These are phyloP conservation scores for Geosmithia putterillii DNA, from an alignment of 2,329 filamentous ascomycete species.

Conservation along the genomic window DNA sequence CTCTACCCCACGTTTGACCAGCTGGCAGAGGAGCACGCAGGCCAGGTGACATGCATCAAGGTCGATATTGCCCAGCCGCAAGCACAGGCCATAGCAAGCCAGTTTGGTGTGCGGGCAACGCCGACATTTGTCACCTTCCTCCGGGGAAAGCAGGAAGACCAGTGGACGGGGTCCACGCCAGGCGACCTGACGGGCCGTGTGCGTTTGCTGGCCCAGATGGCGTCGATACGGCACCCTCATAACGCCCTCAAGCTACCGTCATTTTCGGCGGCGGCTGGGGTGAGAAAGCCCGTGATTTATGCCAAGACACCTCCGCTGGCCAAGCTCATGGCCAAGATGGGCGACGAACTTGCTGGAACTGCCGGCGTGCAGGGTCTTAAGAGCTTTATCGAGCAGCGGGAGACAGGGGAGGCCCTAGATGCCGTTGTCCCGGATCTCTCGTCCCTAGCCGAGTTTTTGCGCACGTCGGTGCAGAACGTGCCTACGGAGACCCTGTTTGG, in stretches of 20 bases:
- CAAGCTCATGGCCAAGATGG: slow-evolving; percentile 73
- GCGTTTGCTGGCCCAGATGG: slow-evolving; percentile 61
- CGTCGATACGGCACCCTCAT: slow-evolving; percentile 66
- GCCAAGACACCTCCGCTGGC: slow-evolving; percentile 69
- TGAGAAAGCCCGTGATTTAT: slow-evolving; percentile 63
- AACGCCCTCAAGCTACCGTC: slow-evolving; percentile 56
- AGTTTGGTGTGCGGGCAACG: slow-evolving; percentile 61
- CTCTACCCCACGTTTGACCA: slow-evolving; percentile 75
- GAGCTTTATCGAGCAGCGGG: slow-evolving; percentile 56
- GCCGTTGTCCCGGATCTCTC: slow-evolving; percentile 60
- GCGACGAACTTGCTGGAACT: slow-evolving; percentile 38
- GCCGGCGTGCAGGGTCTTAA: slow-evolving; percentile 51
- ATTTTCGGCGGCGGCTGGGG: slow-evolving; percentile 48
- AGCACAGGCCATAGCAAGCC: slow-evolving; percentile 49
- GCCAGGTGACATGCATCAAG: slow-evolving; percentile 64
- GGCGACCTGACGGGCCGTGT: slow-evolving; percentile 58
- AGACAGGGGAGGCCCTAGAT: slow-evolving; percentile 46
- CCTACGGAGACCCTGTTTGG: slow-evolving; percentile 61
- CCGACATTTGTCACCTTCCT: slow-evolving; percentile 85
- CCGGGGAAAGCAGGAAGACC: slow-evolving; percentile 60
- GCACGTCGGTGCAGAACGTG: slow-evolving; percentile 38
- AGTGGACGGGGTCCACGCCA: slow-evolving; percentile 70
- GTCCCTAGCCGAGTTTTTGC: slow-evolving; percentile 50
- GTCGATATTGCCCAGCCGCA: slow-evolving; percentile 61
- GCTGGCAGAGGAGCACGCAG: slow-evolving; percentile 59